Percentiles rank a stretch among this genome's conserved stretches.
Conservation (phyloP, 352 stramenopile species). For the Phytophthora palmivora region DNA sequence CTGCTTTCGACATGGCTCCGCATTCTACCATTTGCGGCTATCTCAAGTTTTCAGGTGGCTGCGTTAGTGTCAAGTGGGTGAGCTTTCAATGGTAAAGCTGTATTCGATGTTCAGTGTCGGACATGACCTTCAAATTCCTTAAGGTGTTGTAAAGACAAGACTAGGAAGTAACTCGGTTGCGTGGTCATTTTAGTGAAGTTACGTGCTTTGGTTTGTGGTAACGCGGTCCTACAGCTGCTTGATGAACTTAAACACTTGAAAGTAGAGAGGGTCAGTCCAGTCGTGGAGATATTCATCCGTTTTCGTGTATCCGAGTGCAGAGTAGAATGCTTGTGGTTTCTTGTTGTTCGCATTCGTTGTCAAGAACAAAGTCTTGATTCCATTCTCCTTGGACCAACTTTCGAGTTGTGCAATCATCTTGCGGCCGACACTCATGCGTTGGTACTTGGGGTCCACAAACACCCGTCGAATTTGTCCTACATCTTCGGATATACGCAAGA, state of each 20-base stretch:
- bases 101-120: neutral
- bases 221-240: slow-evolving; percentile 16
- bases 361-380: slow-evolving; percentile 25
- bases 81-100: slow-evolving; percentile 3
- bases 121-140: neutral
- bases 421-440: slow-evolving; percentile 34
- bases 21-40: slow-evolving; percentile 4
- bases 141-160: slow-evolving; percentile 19
- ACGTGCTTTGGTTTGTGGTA: slow-evolving; percentile 13
- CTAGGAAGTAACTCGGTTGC: slow-evolving; percentile 19
- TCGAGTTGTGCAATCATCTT: slow-evolving; percentile 27
- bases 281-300: slow-evolving; percentile 12
- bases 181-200: neutral
- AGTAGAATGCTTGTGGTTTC: slow-evolving; percentile 25
- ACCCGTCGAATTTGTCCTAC: slow-evolving; percentile 34
- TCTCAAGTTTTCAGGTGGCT: slow-evolving; percentile 9
- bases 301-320: slow-evolving; percentile 27
- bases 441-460: slow-evolving; percentile 34
- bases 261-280: slow-evolving; percentile 18
- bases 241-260: slow-evolving; percentile 14
- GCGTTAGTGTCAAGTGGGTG: slow-evolving; percentile 4
- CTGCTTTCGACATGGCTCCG: slow-evolving; percentile 17
- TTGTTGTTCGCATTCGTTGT: slow-evolving; percentile 28
- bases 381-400: slow-evolving; percentile 20
- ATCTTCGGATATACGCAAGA: slow-evolving; percentile 19